Percentiles rank a stretch among this genome's conserved stretches.
Evolutionary conservation across 2,329 filamentous ascomycete species (phyloP).

Genomic region (Teratosphaeria destructans): DNA sequence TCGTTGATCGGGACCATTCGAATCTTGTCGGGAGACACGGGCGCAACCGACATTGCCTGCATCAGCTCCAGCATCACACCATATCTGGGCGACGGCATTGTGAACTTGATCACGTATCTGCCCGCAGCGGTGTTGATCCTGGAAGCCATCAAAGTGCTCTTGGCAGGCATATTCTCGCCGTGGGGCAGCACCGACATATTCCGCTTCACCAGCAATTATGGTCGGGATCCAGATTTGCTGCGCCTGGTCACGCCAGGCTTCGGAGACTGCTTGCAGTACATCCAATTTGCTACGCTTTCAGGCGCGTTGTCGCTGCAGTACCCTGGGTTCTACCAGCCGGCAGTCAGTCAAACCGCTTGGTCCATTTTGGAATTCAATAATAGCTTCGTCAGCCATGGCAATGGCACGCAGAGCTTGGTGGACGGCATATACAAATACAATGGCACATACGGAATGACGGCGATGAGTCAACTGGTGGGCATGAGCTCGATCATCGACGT

Average conservation of each 20-base stretch:
- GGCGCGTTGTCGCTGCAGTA: constrained; percentile 82
- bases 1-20: constrained; percentile 66
- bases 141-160: constrained; percentile 70
- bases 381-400: constrained; percentile 64
- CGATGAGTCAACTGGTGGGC: constrained; percentile 70
- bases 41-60: constrained; percentile 60
- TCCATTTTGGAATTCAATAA: constrained; percentile 87
- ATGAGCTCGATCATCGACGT: constrained; percentile 67
- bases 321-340: constrained; percentile 88
- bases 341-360: constrained; percentile 80
- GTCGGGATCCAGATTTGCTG: constrained; percentile 81
- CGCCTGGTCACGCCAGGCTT: constrained; percentile 92
- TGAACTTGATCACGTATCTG: constrained; percentile 61
- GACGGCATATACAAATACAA: constrained; percentile 84
- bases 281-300: constrained; percentile 82
- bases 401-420: constrained; percentile 55
- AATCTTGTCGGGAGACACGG: constrained; percentile 62
- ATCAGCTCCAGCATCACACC: constrained; percentile 76
- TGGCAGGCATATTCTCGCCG: constrained; percentile 79
- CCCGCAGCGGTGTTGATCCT: constrained; percentile 69
- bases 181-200: constrained; percentile 90
- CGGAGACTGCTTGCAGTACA: constrained; percentile 91
- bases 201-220: constrained; percentile 96
- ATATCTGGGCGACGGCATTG: constrained; percentile 58
- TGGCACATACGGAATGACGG: constrained; percentile 67